Evolutionary conservation across 164 flowering plant genomes (phyloP).

Genomic region (Nymphaea thermarum): DNA sequence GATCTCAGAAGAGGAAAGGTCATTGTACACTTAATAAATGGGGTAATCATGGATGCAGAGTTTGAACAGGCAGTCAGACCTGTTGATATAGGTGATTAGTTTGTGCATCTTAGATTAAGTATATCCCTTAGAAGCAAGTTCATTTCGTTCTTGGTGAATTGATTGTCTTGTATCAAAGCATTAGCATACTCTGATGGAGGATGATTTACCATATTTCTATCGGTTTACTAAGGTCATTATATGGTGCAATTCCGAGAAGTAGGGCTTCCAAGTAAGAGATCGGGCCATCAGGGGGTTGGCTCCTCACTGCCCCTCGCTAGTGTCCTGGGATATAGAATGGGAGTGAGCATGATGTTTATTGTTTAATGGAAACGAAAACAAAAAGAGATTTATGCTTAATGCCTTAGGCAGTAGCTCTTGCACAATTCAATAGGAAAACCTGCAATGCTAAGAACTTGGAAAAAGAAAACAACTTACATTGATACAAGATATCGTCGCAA

Average conservation of each 20-base stretch:
- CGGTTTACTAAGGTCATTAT: neutral
- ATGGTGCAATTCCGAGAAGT: neutral
- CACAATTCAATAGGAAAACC: too few relatives aligned
- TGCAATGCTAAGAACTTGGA: neutral
- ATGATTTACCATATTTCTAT: neutral
- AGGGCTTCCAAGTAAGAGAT: too few relatives aligned
- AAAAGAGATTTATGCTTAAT: too few relatives aligned
- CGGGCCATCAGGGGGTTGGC: too few relatives aligned
- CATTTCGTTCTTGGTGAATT: neutral
- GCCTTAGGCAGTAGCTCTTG: too few relatives aligned
- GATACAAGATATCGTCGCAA: neutral
- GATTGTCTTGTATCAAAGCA: neutral
- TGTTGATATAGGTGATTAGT: conserved; percentile 27
- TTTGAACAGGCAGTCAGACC: conserved; percentile 52
- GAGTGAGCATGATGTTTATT: too few relatives aligned
- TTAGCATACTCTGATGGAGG: too few relatives aligned
- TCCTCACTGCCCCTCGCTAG: too few relatives aligned
- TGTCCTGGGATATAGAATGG: too few relatives aligned
- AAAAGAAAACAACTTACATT: neutral
- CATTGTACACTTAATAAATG: conserved; percentile 74
- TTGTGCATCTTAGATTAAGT: neutral
- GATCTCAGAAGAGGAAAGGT: conserved; percentile 40
- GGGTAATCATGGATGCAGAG: conserved; percentile 78
- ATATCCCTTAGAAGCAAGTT: neutral
- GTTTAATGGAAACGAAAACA: too few relatives aligned